Evolutionary conservation across 495 filamentous ascomycete genomes (phyloP), one percentile per base, ranked within the genome.

Genomic region (Talaromyces stipitatus): DNA sequence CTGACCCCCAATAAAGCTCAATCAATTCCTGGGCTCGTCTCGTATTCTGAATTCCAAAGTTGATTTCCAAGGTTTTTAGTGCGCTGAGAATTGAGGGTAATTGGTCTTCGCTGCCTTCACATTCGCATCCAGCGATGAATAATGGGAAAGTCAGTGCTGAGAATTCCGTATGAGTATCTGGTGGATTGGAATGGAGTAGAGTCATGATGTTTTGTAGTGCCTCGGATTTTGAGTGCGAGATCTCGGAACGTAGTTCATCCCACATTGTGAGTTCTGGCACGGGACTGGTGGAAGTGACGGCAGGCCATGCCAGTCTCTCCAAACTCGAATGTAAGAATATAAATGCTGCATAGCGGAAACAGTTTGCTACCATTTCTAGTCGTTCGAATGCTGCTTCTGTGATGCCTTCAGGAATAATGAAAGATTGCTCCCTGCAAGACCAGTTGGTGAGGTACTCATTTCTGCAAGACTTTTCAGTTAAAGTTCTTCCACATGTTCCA

Each of bases 41-140:
- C 1, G 72, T 69, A 69, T 77, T 77, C 0, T 68, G 70, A 46
- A 77, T 75, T 0, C 72, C 72, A 59, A 77, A 77, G 43, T 75
- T 75, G 6, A 47, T 20, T 28, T 74, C 69, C 11, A 77, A 26
- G 7, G 63, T 72, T 1, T 53, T 55, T 27, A 77, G 38, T 1
- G 65, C 71, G 12, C 57, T 43, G 1, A 70, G 33, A 1, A 77
- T 62, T 16, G 72, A 36, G 8, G 63, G 61, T 16, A 55, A 12
- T 29, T 69, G 59, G 30, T 74, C 66, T 2, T 38, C 61, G 1
- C 56, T 6, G 4, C 48, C 53, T 10, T 69, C 61, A 32, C 61
- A 72, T 26, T 75, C 74, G 26, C 70, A 71, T 4, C 74, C 74
- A 0, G 66, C 63, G 3, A 77, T 75, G 48, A 75, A 74, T 0